Evolutionary conservation across 352 stramenopile genomes (phyloP), one percentile per base, ranked within the genome.

Genomic region (Globisporangium paroecandrum): DNA sequence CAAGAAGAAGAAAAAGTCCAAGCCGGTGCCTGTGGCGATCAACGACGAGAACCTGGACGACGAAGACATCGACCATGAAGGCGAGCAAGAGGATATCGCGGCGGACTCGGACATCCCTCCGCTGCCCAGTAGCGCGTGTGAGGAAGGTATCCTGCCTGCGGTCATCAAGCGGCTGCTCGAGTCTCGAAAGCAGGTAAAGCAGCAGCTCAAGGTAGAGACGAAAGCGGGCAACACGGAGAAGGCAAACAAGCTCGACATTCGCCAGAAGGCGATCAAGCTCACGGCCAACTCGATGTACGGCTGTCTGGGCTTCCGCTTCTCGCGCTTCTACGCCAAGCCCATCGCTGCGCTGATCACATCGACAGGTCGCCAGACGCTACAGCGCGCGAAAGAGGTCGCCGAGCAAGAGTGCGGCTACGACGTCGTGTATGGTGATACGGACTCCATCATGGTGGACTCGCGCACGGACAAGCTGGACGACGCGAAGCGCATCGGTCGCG

Each of bases 201-300:
- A 96, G 53, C 79, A 99, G 68, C 85, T 99, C 56, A 99, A 99
- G 82, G 77, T 74, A 8, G 97, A 99, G 74, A 94, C 89, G 59
- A 87, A 98, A 72, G 66, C 75, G 5, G 87, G 93, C 20, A 97
- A 98, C 67, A 64, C 80, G 8, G 89, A 95, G 55, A 91, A 86
- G 70, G 81, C 80, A 5, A 86, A 83, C 58, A 81, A 98, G 79
- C 84, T 99, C 13, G 96, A 99, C 75, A 99, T 99, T 86, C 95
- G 97, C 55, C 98, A 99, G 74, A 98, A 98, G 79, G 98, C 98
- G 18, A 95, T 99, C 56, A 99, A 99, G 74, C 81, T 99, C 47
- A 99, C 97, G 20, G 98, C 98, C 64, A 99, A 99, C 89, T 99
- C 97, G 5, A 99, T 99, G 98, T 99, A 99, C 73, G 98, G 98